Evolutionary conservation across 192 early-diverging fungal species (phyloP).

Genomic region (Coemansia sp.): DNA sequence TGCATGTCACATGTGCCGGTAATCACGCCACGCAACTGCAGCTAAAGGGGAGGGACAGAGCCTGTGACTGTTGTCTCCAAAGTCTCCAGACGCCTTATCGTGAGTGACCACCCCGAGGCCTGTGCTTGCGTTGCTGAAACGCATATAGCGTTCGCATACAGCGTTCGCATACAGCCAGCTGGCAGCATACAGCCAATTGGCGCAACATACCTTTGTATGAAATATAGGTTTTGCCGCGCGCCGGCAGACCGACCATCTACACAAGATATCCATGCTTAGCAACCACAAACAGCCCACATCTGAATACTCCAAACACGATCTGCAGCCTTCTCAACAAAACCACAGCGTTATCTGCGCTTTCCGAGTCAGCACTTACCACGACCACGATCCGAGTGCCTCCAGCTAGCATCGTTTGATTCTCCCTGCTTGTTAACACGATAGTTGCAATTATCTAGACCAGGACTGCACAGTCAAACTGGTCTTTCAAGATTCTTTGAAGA

Average conservation of each 20-base stretch:
- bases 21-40: not conserved
- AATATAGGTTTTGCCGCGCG: slow-evolving; percentile 96
- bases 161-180: not conserved
- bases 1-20: not conserved
- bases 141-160: not conserved
- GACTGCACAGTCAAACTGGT: not conserved
- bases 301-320: not conserved
- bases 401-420: slow-evolving; percentile 39
- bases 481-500: not conserved
- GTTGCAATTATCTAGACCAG: not conserved
- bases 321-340: not conserved
- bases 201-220: slow-evolving; percentile 72
- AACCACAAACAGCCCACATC: not conserved
- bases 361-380: slow-evolving; percentile 35
- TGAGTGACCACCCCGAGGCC: not conserved
- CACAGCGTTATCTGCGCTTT: not conserved
- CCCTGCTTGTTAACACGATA: not conserved
- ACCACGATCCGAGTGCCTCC: slow-evolving; percentile 56
- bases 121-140: not conserved
- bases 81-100: not conserved
- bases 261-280: not conserved
- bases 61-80: slow-evolving; percentile 11
- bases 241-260: slow-evolving; percentile 89
- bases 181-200: not conserved
- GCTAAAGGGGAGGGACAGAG: not conserved